These are phyloP conservation scores for Phytophthora rubi DNA, from an alignment of 352 stramenopile genomes.

Conservation along the genomic window DNA sequence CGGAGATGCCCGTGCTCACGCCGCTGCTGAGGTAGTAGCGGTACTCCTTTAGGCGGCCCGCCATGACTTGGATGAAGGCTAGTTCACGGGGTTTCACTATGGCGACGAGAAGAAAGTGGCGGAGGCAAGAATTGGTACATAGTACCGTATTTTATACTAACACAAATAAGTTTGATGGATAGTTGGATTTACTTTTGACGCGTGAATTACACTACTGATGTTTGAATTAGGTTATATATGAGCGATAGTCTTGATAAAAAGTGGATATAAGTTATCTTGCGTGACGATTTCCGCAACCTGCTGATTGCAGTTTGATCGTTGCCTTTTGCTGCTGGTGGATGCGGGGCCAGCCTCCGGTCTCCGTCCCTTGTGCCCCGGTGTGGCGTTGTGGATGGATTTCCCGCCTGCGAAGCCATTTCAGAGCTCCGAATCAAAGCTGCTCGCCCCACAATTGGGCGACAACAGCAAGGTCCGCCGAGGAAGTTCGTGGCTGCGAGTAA, in stretches of 20 bases:
- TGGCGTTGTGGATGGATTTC: conserved; percentile 23
- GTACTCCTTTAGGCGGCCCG: conserved; percentile 86
- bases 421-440: conserved; percentile 1
- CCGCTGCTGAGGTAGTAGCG: conserved; percentile 90
- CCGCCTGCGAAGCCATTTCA: conserved; percentile 25
- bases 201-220: too few species aligned
- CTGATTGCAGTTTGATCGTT: background rate
- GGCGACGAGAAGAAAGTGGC: background rate
- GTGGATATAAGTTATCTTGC: background rate
- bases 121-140: background rate
- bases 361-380: background rate
- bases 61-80: conserved; percentile 36
- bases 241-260: too few species aligned
- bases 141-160: background rate
- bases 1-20: conserved; percentile 77
- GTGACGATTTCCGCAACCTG: too few species aligned
- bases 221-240: too few species aligned
- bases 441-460: conserved; percentile 13
- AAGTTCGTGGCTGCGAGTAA: background rate
- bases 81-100: background rate
- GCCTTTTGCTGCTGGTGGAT: background rate
- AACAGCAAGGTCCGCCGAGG: conserved; percentile 12
- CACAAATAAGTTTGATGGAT: background rate
- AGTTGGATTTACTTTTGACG: too few species aligned
- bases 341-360: background rate